Percentiles rank a stretch among this genome's conserved stretches.
phyloP scores from a whole-genome alignment of 495 filamentous ascomycete species.

The Viridothelium virens region DNA sequence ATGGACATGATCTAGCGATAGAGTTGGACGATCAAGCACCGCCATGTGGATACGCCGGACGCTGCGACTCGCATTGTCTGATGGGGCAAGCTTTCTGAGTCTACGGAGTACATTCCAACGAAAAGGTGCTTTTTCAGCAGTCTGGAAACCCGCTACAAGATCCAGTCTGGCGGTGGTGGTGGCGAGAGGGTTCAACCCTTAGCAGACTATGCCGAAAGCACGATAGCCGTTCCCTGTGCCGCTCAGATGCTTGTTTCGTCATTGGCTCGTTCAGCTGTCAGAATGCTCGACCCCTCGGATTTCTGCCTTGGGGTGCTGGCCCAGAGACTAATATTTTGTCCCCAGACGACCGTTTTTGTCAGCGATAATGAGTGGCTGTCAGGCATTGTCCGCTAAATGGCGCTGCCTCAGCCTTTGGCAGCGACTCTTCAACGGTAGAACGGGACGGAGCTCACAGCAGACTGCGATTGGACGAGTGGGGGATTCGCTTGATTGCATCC shows the following conservation, averaged over 20 bases:
- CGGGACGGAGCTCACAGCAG: not conserved
- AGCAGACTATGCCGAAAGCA: not conserved
- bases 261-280: not conserved
- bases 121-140: slow-evolving; percentile 3
- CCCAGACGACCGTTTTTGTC: not conserved
- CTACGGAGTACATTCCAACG: not conserved
- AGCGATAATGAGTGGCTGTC: not conserved
- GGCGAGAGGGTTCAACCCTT: not conserved
- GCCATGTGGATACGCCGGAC: not conserved
- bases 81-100: not conserved
- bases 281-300: not conserved
- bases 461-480: not conserved
- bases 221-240: slow-evolving; percentile 1
- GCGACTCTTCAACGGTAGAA: not conserved
- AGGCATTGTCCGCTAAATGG: not conserved
- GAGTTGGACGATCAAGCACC: not conserved
- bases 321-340: too few species aligned
- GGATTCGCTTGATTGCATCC: not conserved
- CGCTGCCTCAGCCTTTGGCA: not conserved
- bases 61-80: not conserved
- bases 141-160: not conserved
- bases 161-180: not conserved
- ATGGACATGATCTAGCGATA: slow-evolving; percentile 6
- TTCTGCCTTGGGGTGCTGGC: not conserved
- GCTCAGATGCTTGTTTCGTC: too few species aligned